Percentiles rank a stretch among this genome's conserved stretches.
phyloP scores from a whole-genome alignment of 306 rosid species.

The Ceratonia siliqua region DNA sequence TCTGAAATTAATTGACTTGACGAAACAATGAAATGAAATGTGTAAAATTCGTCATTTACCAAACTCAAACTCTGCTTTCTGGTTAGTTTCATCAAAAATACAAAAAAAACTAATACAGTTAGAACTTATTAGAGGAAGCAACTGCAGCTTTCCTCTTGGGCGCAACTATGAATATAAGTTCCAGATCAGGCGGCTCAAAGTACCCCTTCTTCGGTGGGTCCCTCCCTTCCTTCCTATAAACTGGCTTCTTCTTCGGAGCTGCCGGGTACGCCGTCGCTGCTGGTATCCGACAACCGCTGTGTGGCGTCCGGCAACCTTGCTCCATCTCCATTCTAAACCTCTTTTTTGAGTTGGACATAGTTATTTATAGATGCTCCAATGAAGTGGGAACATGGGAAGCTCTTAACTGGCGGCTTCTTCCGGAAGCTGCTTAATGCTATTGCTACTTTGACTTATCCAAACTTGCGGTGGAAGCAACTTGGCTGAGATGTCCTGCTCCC shows the following conservation, averaged over 20 bases:
- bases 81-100: too few relatives aligned
- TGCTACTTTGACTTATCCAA: neutral
- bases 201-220: slow-evolving; percentile 42
- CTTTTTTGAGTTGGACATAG: too few relatives aligned
- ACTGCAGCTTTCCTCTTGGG: neutral
- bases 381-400: neutral
- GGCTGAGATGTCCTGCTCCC: neutral
- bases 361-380: too few relatives aligned
- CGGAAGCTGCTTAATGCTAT: neutral
- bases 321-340: slow-evolving; percentile 19
- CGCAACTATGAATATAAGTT: slow-evolving; percentile 37
- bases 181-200: slow-evolving; percentile 53
- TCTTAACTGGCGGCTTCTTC: neutral
- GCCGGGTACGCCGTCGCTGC: slow-evolving; percentile 37
- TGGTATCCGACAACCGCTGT: slow-evolving; percentile 33
- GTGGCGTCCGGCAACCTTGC: slow-evolving; percentile 54
- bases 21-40: too few relatives aligned
- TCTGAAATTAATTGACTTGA: too few relatives aligned
- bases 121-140: slow-evolving; percentile 14
- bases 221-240: neutral
- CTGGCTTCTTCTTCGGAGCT: slow-evolving; percentile 52
- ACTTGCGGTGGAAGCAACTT: neutral
- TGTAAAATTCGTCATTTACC: too few relatives aligned
- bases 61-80: too few relatives aligned
- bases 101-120: too few relatives aligned